Evolutionary conservation across 176 grass and related monocot genomes (phyloP), one percentile per base, ranked within the genome.

Genomic region (Paspalum notatum): DNA sequence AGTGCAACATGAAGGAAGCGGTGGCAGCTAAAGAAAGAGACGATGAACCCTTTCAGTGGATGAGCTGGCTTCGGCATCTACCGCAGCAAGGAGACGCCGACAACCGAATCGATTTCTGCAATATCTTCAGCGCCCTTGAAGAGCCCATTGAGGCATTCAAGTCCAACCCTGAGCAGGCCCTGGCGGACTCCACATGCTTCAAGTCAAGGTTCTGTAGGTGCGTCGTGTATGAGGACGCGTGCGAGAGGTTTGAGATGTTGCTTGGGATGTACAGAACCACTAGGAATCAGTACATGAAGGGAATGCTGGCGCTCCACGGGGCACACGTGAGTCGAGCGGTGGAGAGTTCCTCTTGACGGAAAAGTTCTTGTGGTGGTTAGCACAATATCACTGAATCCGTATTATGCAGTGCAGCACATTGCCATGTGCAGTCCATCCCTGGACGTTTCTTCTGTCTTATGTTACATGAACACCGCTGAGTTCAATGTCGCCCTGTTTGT

Each of bases 51-150:
- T 85, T 98, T 55, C 86, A 86, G 26, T 95, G 90, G 93, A 93
- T 99, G 88, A 80, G 66, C 52, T 99, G 96, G 93, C 85, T 95
- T 8, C 79, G 59, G 0, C 90, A 95, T 71, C 80, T 99, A 64
- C 82, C 54, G 6, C 88, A 87, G 21, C 12, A 71, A 4, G 78
- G 78, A 20, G 26, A n/a, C 32, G 60, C 53, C 5, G 6, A 24
- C 40, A 11, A 17, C 74, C 79, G 51, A 66, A 90, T 93, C 8
- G 82, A 91, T 13, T 91, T 82, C 80, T 81, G 62, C 72, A 76
- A 91, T 71, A 60, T 81, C n/a, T 32, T 91, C 9, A 71, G 27
- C 4, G 62, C 65, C 3, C 46, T 87, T 27, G 79, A 88, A 58
- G 78, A 88, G 66, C 78, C 88, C 73, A 6, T 93, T 11, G 79